These are phyloP conservation scores for Nemania sp. DNA, from an alignment of 2,329 filamentous ascomycete species.

Conservation along the genomic window DNA sequence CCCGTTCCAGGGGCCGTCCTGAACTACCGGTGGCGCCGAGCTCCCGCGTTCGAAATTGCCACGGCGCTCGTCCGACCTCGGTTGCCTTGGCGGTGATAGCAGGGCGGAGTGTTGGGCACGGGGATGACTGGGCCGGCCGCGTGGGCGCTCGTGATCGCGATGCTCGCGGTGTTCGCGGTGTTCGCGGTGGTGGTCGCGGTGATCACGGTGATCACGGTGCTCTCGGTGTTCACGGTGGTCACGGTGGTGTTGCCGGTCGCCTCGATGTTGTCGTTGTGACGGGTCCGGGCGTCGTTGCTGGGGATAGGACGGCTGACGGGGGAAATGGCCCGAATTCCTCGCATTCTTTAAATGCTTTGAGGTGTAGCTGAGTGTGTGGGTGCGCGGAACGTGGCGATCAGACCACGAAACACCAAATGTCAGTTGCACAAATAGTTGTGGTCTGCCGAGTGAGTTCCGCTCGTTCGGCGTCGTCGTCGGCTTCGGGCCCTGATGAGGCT, in stretches of 20 bases:
- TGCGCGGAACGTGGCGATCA: slow-evolving; percentile 47
- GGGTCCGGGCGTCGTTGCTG: slow-evolving; percentile 31
- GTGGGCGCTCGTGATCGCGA: slow-evolving; percentile 27
- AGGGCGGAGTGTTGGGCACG: not conserved
- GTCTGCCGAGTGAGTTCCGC: slow-evolving; percentile 38
- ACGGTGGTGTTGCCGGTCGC: slow-evolving; percentile 17
- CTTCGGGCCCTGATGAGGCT: slow-evolving; percentile 14
- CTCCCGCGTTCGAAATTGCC: slow-evolving; percentile 49
- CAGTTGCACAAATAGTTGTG: slow-evolving; percentile 54
- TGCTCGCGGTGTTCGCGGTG: no score
- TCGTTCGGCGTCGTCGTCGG: slow-evolving; percentile 34
- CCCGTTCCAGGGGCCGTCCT: slow-evolving; percentile 52
- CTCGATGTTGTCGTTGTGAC: slow-evolving; percentile 22
- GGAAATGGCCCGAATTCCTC: slow-evolving; percentile 47
- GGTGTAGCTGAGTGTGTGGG: slow-evolving; percentile 51
- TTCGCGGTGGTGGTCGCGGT: no score
- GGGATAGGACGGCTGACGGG: slow-evolving; percentile 45
- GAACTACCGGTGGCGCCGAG: slow-evolving; percentile 54
- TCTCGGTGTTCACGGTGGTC: slow-evolving; percentile 3
- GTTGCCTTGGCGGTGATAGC: slow-evolving; percentile 23
- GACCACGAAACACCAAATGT: slow-evolving; percentile 57
- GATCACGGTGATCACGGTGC: not conserved
- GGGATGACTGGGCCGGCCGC: slow-evolving; percentile 22
- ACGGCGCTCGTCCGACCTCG: slow-evolving; percentile 32
- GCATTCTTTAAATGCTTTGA: slow-evolving; percentile 48